Conservation (phyloP, 2,329 filamentous ascomycete species). For the Sordariomycetes sp. region DNA sequence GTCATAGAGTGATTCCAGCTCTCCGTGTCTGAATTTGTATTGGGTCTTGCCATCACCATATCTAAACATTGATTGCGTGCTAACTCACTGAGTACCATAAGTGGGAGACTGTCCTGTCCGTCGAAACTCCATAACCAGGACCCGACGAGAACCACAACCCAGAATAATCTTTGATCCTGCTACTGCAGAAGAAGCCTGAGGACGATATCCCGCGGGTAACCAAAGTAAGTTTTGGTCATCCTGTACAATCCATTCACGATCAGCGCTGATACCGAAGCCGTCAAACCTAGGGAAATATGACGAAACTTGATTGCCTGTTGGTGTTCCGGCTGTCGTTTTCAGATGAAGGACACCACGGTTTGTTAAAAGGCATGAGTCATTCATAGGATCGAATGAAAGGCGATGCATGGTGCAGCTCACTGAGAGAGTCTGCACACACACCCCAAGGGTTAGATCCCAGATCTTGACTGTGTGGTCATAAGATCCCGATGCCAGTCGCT, state of each 20-base stretch:
- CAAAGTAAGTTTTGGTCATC: neutral
- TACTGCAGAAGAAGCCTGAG: neutral
- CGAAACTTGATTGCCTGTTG: too few species aligned
- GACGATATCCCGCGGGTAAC: neutral
- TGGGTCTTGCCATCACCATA: too few species aligned
- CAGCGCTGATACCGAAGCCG: neutral
- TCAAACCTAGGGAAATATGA: neutral
- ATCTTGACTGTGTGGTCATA: constrained; percentile 7
- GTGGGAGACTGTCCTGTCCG: neutral
- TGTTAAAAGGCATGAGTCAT: neutral
- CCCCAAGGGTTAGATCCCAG: constrained; percentile 8
- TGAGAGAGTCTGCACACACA: constrained; percentile 4
- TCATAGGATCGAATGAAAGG: neutral
- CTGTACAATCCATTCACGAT: neutral
- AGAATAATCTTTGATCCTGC: neutral
- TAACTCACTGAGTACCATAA: neutral
- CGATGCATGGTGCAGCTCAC: neutral
- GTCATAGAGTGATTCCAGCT: too few species aligned
- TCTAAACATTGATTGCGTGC: too few species aligned
- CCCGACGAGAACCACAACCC: neutral
- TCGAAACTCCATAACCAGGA: neutral
- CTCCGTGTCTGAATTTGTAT: too few species aligned
- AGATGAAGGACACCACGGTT: neutral
- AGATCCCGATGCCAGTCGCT: constrained; percentile 6
- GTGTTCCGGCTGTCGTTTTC: too few species aligned